Conservation (phyloP, 2,329 filamentous ascomycete genomes). For the Geosmithia putterillii region DNA sequence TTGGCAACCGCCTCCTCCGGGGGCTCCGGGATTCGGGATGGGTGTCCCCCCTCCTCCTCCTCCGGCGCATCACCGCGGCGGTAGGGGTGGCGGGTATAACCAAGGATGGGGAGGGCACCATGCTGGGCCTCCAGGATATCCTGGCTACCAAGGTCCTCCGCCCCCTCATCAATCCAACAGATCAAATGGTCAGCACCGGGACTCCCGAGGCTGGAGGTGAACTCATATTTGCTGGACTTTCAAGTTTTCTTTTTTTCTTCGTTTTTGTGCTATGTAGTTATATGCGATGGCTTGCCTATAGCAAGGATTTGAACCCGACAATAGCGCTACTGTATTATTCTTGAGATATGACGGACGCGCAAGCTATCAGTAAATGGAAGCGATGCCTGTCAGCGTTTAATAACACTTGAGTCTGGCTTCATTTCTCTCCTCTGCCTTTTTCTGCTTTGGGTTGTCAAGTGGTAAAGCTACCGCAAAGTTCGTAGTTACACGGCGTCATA, state of each 20-base stretch:
- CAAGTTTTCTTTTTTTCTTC: background rate
- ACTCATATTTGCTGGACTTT: background rate
- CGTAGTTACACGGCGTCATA: background rate
- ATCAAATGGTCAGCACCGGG: background rate
- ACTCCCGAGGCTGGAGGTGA: background rate
- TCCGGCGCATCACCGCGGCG: slow-evolving; percentile 9
- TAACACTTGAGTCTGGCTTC: background rate
- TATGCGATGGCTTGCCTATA: background rate
- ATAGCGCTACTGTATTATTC: background rate
- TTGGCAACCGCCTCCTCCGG: slow-evolving; percentile 17
- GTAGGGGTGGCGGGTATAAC: slow-evolving; percentile 1
- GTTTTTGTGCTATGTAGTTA: background rate
- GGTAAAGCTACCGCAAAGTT: background rate
- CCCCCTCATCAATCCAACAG: background rate
- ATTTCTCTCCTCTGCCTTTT: background rate
- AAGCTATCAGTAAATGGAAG: background rate
- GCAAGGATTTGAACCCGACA: background rate
- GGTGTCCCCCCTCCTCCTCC: slow-evolving; percentile 20
- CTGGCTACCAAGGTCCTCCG: slow-evolving; percentile 5
- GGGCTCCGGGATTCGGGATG: slow-evolving; percentile 18
- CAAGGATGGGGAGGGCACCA: background rate
- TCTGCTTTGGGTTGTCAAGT: background rate
- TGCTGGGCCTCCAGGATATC: slow-evolving; percentile 7
- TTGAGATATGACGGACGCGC: background rate
- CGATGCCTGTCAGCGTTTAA: background rate